A percentile compares a stretch with the other conserved stretches of the same genome.
Evolutionary conservation across 192 early-diverging fungal species (phyloP).

Genomic region (Rhizophagus sp.): DNA sequence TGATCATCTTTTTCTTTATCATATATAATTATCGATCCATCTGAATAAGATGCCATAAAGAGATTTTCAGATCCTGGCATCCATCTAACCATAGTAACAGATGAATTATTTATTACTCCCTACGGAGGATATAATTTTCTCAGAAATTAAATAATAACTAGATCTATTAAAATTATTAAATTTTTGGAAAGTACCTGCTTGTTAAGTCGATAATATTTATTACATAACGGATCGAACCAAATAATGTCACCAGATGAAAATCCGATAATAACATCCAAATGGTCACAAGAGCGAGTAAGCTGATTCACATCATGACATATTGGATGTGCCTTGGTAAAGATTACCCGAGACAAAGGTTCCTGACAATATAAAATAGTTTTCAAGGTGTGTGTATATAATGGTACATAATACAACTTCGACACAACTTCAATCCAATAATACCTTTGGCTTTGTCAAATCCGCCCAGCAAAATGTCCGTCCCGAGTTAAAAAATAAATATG

Average conservation of each 20-base stretch:
- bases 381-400: too few species aligned
- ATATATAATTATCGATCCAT: slow-evolving; percentile 82
- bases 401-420: not conserved
- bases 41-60: slow-evolving; percentile 83
- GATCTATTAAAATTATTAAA: not conserved
- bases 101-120: slow-evolving; percentile 63
- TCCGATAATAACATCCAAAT: slow-evolving; percentile 86
- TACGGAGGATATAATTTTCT: slow-evolving; percentile 26
- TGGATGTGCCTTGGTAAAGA: slow-evolving; percentile 73
- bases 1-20: slow-evolving; percentile 90
- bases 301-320: slow-evolving; percentile 87
- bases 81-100: slow-evolving; percentile 86
- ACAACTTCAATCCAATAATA: slow-evolving; percentile 31
- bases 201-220: slow-evolving; percentile 84
- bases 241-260: slow-evolving; percentile 78
- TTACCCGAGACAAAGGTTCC: slow-evolving; percentile 80
- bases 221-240: slow-evolving; percentile 84
- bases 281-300: slow-evolving; percentile 63
- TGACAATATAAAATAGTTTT: slow-evolving; percentile 36
- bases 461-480: slow-evolving; percentile 74
- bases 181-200: slow-evolving; percentile 56
- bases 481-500: slow-evolving; percentile 74
- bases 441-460: slow-evolving; percentile 66
- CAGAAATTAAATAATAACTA: not conserved
- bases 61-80: slow-evolving; percentile 80